These are phyloP conservation scores for Ilex aquifolium DNA, from an alignment of 257 asterid species.

Conservation along the genomic window DNA sequence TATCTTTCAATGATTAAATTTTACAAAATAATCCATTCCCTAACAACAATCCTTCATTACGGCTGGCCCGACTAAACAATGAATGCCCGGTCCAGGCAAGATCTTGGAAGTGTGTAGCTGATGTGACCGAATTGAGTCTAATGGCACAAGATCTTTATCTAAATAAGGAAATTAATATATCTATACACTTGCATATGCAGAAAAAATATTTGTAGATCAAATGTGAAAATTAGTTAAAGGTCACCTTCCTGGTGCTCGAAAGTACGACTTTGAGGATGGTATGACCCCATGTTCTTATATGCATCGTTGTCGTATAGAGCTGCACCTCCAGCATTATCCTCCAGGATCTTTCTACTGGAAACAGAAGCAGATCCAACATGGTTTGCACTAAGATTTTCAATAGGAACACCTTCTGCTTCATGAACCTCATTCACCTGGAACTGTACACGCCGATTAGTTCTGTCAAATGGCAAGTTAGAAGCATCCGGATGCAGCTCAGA, in stretches of 20 bases:
- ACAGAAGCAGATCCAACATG: constrained; percentile 38
- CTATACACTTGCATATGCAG: too few species aligned
- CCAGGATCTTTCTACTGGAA: constrained; percentile 39
- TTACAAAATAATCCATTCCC: too few species aligned
- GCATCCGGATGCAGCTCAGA: constrained; percentile 43
- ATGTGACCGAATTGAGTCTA: not conserved
- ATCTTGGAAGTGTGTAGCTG: not conserved
- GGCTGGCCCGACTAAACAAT: too few species aligned
- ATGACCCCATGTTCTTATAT: constrained; percentile 29
- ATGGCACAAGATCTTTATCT: too few species aligned
- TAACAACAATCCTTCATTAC: too few species aligned
- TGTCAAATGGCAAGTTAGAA: constrained; percentile 29
- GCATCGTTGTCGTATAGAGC: constrained; percentile 42
- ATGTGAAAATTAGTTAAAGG: constrained; percentile 4
- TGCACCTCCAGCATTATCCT: constrained; percentile 48
- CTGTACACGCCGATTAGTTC: constrained; percentile 18
- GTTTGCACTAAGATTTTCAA: constrained; percentile 38
- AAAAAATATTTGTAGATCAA: not conserved
- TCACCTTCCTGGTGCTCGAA: constrained; percentile 53
- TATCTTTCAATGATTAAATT: too few species aligned
- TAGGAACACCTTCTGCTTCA: constrained; percentile 30
- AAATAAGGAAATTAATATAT: too few species aligned
- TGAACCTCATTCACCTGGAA: constrained; percentile 42
- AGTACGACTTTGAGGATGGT: constrained; percentile 37
- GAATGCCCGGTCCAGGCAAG: too few species aligned